phyloP scores from a whole-genome alignment of 768 basidiomycete species.

The Tricholoma bakamatsutake region DNA sequence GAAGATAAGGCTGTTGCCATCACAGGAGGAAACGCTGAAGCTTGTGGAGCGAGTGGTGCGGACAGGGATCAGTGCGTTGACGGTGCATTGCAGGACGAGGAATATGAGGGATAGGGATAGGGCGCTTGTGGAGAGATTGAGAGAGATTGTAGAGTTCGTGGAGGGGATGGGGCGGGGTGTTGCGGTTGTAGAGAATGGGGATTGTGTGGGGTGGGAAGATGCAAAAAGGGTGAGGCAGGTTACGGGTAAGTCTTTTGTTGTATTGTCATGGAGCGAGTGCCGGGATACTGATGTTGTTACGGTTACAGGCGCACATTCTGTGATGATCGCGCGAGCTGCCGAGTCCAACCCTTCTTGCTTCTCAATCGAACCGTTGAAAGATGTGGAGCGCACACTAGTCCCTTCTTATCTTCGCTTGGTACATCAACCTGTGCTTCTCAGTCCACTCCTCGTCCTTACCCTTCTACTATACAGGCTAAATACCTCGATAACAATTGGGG shows the following conservation, averaged over 20 bases:
- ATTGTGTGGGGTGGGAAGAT: conserved; percentile 77
- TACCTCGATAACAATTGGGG: conserved; percentile 78
- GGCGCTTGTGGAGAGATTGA: conserved; percentile 72
- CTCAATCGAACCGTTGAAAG: conserved; percentile 55
- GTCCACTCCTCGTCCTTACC: background rate
- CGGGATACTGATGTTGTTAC: background rate
- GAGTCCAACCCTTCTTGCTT: conserved; percentile 93
- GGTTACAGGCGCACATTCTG: conserved; percentile 67
- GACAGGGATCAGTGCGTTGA: conserved; percentile 85
- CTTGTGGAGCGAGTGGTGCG: conserved; percentile 85
- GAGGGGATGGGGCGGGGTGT: conserved; percentile 65
- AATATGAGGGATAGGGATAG: conserved; percentile 82
- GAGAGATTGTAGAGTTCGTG: conserved; percentile 85
- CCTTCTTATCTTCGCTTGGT: conserved; percentile 75
- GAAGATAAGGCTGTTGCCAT: conserved; percentile 86
- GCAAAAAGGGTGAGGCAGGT: conserved; percentile 65
- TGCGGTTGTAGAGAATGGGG: conserved; percentile 93
- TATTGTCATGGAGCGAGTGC: background rate
- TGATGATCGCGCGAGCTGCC: conserved; percentile 96
- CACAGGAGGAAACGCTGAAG: conserved; percentile 81
- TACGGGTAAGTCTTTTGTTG: conserved; percentile 47
- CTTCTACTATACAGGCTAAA: conserved; percentile 41
- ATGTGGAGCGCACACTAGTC: conserved; percentile 63
- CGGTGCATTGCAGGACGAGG: conserved; percentile 92
- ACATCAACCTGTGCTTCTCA: conserved; percentile 11